Base-by-base conservation (phyloP, 495 filamentous ascomycete species). In the Xylaria cubensis region DNA sequence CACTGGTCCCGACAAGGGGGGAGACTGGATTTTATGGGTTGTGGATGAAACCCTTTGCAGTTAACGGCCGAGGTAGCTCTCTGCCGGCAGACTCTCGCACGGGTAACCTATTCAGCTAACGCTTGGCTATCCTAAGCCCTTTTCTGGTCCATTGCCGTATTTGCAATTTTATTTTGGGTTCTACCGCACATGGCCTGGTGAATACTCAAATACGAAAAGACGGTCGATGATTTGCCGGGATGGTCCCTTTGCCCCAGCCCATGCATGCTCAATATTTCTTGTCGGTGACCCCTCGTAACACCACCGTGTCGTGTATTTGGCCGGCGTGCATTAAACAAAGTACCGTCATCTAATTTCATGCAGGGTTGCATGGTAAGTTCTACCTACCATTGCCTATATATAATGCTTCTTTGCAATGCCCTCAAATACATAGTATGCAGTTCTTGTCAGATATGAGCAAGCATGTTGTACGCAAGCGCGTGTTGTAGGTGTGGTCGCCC, bases 141-240 rank as follows among this genome's bases (percentile, higher is more conserved):
- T 48, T 53, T n/a, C 55, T 29, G 6, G 5, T 12, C 19, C 26
- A 24, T 24, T 51, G n/a, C 58, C 42, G 68, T 70, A 64, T 70
- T 70, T 70, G 68, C 68, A 70, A 70, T 70, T 70, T 64, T 58
- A 39, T 42, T 56, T 67, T 67, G 46, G 32, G 34, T 56, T 55
- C 24, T 56, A 42, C 65, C 26, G 61, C 42, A 46, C 39, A 46
- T 51, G 26, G 32, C 13, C 46, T 36, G 46, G 8, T 8, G 24
- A 42, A 68, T 68, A 68, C 67, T 70, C 68, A 70, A 70, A 70
- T 64, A 70, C 68, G 68, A 70, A 70, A 69, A n/a, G 34, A 19
- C 42, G 0, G 21, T 39, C 42, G 42, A 56, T 56, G 51, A 58
- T 64, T 66, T 65, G 61, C 69, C 55, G 51, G 69, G 69, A 71